phyloP scores from a whole-genome alignment of 306 rosid species.

The Cicer chorassanicum region DNA sequence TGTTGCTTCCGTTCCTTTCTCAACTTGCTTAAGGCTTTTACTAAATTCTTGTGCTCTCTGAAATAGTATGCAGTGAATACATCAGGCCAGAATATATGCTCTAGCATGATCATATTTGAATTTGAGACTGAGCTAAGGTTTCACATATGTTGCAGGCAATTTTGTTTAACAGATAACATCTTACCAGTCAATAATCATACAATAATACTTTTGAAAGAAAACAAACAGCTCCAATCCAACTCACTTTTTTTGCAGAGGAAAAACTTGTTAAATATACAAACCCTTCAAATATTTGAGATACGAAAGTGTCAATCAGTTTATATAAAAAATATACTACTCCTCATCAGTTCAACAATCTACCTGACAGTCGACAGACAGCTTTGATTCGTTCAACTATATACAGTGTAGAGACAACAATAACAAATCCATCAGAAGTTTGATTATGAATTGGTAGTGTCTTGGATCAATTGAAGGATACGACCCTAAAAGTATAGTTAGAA shows the following conservation, averaged over 20 bases:
- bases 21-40: constrained; percentile 61
- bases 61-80: constrained; percentile 31
- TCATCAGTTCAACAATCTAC: background rate
- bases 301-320: constrained; percentile 29
- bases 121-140: constrained; percentile 28
- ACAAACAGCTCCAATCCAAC: constrained; percentile 18
- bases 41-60: constrained; percentile 80
- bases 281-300: background rate
- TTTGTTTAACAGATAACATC: background rate
- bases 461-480: too few species aligned
- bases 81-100: constrained; percentile 21
- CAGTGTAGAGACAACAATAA: background rate
- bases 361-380: background rate
- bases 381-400: constrained; percentile 19
- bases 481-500: too few species aligned
- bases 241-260: background rate
- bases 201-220: constrained; percentile 18
- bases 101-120: constrained; percentile 21
- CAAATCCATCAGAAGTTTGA: background rate
- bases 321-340: background rate
- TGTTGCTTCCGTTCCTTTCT: constrained; percentile 57
- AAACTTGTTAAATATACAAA: constrained; percentile 7
- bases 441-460: too few species aligned
- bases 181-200: background rate
- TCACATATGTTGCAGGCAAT: constrained; percentile 9